Evolutionary conservation across 129 eudicot species (phyloP), one percentile per base, ranked within the genome.

Genomic region (Dittrichia graveolens): DNA sequence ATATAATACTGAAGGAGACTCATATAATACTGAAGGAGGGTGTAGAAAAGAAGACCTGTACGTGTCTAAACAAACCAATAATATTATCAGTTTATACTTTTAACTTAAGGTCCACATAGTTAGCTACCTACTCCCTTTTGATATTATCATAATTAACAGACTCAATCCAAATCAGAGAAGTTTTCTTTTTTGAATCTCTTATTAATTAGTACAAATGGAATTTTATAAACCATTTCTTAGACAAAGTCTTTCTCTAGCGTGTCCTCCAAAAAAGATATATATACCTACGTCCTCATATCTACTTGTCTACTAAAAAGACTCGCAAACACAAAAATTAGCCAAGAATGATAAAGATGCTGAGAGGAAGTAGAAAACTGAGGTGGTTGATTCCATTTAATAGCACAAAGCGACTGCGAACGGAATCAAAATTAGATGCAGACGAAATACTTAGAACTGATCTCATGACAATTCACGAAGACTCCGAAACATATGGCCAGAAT

Each of bases 401-500:
- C 53, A 76, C 56, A 72, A 86, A 56, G 24, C 16, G 46, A 10
- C 64, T 68, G 56, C 80, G 65, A 19, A 69, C 69, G 13, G 86
- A 86, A 49, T 65, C 87, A 41, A 54, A 74, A 12, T 71, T 79
- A 80, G 87, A 82, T 16, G 76, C 80, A 5, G 89, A 84, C 5
- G 88, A 84, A 58, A 84, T 86, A 10, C 73, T 89, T 57, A 68
- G 83, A 79, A 71, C 76, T 46, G 88, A 86, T 72, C 92, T 89
- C n/a, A 77, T 60, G n/a, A 86, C 88, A 11, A 78, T 78, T 31
- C 8, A 45, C 7, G 82, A 79, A 72, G 90, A 86, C 43, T 72
- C 83, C 1, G 87, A 79, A 48, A 77, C 41, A 6, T 63, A 53
- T 63, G 82, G 73, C 67, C 79, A 61, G n/a, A 45, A 50, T 47